Evolutionary conservation across 2,329 filamentous ascomycete genomes (phyloP).

Genomic region (Trichophyton simii): DNA sequence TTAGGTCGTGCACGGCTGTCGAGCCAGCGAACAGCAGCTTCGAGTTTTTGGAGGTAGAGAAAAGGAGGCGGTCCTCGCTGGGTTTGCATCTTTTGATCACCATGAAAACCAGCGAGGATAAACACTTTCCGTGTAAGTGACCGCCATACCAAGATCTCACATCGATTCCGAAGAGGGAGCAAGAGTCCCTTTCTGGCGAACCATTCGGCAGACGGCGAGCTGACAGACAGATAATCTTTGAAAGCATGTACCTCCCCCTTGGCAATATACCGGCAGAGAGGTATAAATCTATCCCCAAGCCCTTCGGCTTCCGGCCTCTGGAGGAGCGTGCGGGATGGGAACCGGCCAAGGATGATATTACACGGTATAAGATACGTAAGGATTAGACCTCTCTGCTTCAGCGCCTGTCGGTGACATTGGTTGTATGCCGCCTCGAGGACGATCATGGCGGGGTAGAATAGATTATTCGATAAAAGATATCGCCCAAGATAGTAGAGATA

Average conservation of each 20-base stretch:
- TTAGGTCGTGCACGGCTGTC: constrained; percentile 33
- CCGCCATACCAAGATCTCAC: constrained; percentile 74
- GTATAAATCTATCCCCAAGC: constrained; percentile 55
- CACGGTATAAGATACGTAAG: constrained; percentile 71
- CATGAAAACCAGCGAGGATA: constrained; percentile 61
- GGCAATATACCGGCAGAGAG: constrained; percentile 59
- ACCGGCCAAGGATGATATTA: constrained; percentile 73
- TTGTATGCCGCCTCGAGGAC: constrained; percentile 70
- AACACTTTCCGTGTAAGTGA: constrained; percentile 68
- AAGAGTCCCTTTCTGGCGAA: constrained; percentile 64
- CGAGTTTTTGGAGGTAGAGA: constrained; percentile 58
- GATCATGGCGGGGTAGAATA: constrained; percentile 64
- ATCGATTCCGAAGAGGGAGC: constrained; percentile 60
- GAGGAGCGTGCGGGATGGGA: constrained; percentile 58
- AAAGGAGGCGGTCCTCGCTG: constrained; percentile 52
- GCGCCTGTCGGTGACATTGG: constrained; percentile 50
- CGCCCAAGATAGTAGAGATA: constrained; percentile 91
- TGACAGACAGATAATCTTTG: constrained; percentile 50
- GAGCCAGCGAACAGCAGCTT: constrained; percentile 50
- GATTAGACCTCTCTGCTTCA: constrained; percentile 62
- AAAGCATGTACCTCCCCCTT: constrained; percentile 64
- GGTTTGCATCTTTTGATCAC: constrained; percentile 30
- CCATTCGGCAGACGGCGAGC: constrained; percentile 50
- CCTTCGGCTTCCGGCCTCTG: constrained; percentile 56
- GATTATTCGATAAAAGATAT: constrained; percentile 73